These are phyloP conservation scores for Diddensiella santjacobensis DNA, from an alignment of 805 yeast species.

Conservation along the genomic window DNA sequence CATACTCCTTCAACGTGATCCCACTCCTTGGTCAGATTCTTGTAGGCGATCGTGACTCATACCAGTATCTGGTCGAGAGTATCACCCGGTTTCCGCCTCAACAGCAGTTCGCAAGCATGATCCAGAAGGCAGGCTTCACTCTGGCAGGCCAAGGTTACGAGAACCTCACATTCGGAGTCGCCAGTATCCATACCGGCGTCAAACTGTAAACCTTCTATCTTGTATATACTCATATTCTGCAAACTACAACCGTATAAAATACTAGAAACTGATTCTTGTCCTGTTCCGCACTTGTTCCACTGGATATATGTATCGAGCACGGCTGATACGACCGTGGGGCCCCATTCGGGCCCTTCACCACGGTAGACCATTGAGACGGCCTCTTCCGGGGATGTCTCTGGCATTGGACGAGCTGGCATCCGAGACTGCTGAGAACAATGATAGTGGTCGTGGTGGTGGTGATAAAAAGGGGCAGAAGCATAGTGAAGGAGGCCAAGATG, in stretches of 20 bases:
- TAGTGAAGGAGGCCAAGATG: background rate
- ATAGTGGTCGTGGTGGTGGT: background rate
- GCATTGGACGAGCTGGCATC: background rate
- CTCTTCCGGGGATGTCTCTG: background rate
- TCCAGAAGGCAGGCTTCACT: slow-evolving; percentile 90
- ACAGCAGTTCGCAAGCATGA: slow-evolving; percentile 86
- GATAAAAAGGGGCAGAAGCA: background rate
- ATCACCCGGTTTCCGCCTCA: slow-evolving; percentile 89
- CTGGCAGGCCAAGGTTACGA: slow-evolving; percentile 91
- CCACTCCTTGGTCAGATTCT: slow-evolving; percentile 95
- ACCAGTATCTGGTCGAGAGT: slow-evolving; percentile 93
- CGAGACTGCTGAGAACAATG: background rate
- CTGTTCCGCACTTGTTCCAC: too few species aligned
- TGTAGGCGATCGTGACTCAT: slow-evolving; percentile 93
- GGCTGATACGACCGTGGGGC: too few species aligned
- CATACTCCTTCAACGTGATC: slow-evolving; percentile 80
- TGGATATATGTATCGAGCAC: too few species aligned
- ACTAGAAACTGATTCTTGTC: too few species aligned
- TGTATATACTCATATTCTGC: background rate
- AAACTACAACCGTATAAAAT: background rate
- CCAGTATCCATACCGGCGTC: slow-evolving; percentile 93
- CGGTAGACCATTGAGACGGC: background rate
- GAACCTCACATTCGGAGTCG: slow-evolving; percentile 88
- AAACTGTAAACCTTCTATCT: slow-evolving; percentile 49
- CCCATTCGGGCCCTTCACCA: background rate